Conservation (phyloP, 192 early-diverging fungal genomes). For the Nowakowskiella sp. region DNA sequence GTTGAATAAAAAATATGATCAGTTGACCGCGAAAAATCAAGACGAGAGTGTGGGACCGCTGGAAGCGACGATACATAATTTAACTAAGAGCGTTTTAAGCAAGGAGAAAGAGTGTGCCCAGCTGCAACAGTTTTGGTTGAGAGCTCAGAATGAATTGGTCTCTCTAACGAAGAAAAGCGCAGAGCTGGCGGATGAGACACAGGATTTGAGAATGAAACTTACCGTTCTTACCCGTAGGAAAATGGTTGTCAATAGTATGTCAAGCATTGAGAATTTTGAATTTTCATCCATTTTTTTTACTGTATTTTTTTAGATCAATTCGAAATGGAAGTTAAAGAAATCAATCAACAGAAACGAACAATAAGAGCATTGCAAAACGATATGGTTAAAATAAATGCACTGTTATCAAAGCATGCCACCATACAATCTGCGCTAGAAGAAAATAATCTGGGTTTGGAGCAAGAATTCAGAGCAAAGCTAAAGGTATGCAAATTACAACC, state of each 20-base stretch:
- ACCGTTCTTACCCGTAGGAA: slow-evolving; percentile 49
- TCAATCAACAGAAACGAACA: slow-evolving; percentile 43
- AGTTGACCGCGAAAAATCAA: slow-evolving; percentile 34
- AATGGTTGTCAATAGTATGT: slow-evolving; percentile 50
- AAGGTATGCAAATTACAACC: slow-evolving; percentile 27
- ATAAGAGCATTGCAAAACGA: slow-evolving; percentile 49
- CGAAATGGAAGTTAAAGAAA: slow-evolving; percentile 47
- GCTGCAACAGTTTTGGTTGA: slow-evolving; percentile 51
- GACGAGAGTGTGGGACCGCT: slow-evolving; percentile 50
- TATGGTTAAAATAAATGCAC: slow-evolving; percentile 55
- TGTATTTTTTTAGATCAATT: slow-evolving; percentile 23
- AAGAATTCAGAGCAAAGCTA: slow-evolving; percentile 45
- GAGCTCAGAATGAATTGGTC: slow-evolving; percentile 53
- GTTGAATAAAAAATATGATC: slow-evolving; percentile 56
- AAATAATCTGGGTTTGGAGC: slow-evolving; percentile 48
- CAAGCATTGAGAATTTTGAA: neutral
- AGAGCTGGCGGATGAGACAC: slow-evolving; percentile 40
- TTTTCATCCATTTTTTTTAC: neutral
- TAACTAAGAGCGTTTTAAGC: slow-evolving; percentile 36
- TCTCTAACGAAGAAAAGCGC: slow-evolving; percentile 32
- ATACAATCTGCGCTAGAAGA: slow-evolving; percentile 47
- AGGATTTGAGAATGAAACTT: slow-evolving; percentile 43
- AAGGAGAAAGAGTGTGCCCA: slow-evolving; percentile 50
- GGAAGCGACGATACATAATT: slow-evolving; percentile 57
- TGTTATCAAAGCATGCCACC: slow-evolving; percentile 41